phyloP scores from a whole-genome alignment of 148 eudicot genomes.

The Rhododendron ferrugineum region DNA sequence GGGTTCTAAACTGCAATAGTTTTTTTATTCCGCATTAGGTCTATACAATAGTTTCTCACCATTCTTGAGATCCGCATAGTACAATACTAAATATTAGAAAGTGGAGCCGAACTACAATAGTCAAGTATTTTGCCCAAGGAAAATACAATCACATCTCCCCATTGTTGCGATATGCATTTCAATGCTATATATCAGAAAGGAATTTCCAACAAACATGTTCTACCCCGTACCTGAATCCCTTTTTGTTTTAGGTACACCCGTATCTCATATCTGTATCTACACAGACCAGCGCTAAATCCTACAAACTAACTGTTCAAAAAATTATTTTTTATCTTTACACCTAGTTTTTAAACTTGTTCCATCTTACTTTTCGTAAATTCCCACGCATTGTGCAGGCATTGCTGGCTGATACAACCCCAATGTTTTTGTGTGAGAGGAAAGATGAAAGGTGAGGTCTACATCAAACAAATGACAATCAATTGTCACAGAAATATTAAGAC shows the following conservation, averaged over 20 bases:
- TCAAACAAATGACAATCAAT: not conserved
- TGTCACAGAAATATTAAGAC: not conserved
- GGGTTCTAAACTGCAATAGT: not conserved
- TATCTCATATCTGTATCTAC: not conserved
- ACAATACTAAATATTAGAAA: not conserved
- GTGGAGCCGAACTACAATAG: not conserved
- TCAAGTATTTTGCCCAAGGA: not conserved
- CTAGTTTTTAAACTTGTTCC: not conserved
- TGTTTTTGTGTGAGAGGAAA: not conserved
- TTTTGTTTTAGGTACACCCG: not conserved
- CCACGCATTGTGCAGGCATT: not conserved
- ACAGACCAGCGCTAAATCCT: not conserved
- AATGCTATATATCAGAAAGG: not conserved
- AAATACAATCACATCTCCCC: not conserved
- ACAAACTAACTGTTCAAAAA: not conserved
- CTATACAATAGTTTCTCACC: not conserved
- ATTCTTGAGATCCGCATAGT: not conserved
- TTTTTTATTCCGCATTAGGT: not conserved
- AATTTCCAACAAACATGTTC: not conserved
- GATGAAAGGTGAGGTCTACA: constrained; percentile 10
- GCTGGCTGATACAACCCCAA: not conserved
- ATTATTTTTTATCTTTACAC: not conserved
- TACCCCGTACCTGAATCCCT: not conserved
- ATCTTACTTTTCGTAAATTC: not conserved
- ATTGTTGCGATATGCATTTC: not conserved